Conservation (phyloP, 768 basidiomycete species). For the Trametes villosa region DNA sequence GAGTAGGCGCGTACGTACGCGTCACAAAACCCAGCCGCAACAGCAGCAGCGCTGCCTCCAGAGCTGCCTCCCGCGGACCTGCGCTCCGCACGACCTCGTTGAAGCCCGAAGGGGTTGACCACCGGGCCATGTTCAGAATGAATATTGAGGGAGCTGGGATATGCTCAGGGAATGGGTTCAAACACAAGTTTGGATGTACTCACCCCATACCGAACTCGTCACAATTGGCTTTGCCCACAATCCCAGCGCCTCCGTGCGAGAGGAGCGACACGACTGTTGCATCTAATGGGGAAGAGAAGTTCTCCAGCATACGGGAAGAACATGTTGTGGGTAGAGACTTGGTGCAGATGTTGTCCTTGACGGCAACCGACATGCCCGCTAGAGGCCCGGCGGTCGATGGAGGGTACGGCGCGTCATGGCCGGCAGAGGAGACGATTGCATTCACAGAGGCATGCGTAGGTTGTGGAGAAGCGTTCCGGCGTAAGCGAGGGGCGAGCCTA, state of each 20-base stretch:
- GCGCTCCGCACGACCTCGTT: constrained; percentile 36
- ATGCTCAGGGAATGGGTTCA: neutral
- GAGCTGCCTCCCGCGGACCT: constrained; percentile 91
- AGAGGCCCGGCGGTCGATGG: constrained; percentile 33
- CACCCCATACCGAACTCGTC: constrained; percentile 99
- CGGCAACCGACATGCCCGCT: constrained; percentile 53
- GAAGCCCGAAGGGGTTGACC: constrained; percentile 62
- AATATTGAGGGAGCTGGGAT: constrained; percentile 71
- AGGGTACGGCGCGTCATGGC: neutral
- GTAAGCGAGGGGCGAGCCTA: neutral
- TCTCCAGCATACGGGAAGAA: constrained; percentile 75
- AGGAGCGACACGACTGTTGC: constrained; percentile 81
- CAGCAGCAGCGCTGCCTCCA: constrained; percentile 94
- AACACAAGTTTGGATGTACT: constrained; percentile 31
- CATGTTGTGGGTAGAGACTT: constrained; percentile 69
- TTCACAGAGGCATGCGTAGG: neutral
- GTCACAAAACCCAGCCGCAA: constrained; percentile 81
- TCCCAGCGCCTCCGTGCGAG: constrained; percentile 61
- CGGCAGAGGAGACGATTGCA: neutral
- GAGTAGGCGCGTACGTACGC: constrained; percentile 58
- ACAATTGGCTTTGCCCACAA: constrained; percentile 91
- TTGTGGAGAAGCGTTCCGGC: neutral
- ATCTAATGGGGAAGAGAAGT: constrained; percentile 80
- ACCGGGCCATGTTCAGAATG: constrained; percentile 79
- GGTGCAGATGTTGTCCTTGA: constrained; percentile 92